phyloP scores from a whole-genome alignment of 2,329 filamentous ascomycete genomes.

The Trichoderma gracile region DNA sequence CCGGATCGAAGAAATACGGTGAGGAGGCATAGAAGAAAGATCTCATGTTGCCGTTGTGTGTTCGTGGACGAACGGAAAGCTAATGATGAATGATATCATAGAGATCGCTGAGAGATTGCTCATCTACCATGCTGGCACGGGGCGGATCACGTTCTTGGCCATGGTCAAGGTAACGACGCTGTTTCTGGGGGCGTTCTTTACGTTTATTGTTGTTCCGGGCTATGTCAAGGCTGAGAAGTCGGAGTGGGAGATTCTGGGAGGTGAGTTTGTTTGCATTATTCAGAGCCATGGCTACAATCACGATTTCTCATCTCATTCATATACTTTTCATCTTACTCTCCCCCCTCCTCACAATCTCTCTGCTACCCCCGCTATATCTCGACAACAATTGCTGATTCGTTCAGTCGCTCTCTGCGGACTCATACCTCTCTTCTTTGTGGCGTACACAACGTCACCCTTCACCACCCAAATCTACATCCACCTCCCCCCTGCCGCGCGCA shows the following conservation, averaged over 20 bases:
- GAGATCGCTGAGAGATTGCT: slow-evolving; percentile 61
- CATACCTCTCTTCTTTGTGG: slow-evolving; percentile 64
- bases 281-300: too few species aligned
- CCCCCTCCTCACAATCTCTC: not conserved
- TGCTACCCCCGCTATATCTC: not conserved
- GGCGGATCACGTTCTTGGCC: slow-evolving; percentile 66
- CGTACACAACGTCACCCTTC: slow-evolving; percentile 67
- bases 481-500: slow-evolving; percentile 65
- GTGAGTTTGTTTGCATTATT: slow-evolving; percentile 41
- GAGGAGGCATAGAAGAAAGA: not conserved
- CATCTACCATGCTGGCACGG: slow-evolving; percentile 74
- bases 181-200: slow-evolving; percentile 67
- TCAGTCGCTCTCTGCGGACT: slow-evolving; percentile 61
- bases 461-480: slow-evolving; percentile 71
- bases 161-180: slow-evolving; percentile 71
- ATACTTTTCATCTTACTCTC: too few species aligned
- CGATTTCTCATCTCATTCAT: too few species aligned
- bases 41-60: not conserved
- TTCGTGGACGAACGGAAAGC: not conserved
- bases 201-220: slow-evolving; percentile 61
- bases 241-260: slow-evolving; percentile 38
- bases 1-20: slow-evolving; percentile 31
- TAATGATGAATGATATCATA: slow-evolving; percentile 30
- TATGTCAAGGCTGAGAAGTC: slow-evolving; percentile 50
- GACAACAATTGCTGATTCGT: not conserved